Base-by-base conservation (phyloP, 805 yeast species). In the Candida maesae region DNA sequence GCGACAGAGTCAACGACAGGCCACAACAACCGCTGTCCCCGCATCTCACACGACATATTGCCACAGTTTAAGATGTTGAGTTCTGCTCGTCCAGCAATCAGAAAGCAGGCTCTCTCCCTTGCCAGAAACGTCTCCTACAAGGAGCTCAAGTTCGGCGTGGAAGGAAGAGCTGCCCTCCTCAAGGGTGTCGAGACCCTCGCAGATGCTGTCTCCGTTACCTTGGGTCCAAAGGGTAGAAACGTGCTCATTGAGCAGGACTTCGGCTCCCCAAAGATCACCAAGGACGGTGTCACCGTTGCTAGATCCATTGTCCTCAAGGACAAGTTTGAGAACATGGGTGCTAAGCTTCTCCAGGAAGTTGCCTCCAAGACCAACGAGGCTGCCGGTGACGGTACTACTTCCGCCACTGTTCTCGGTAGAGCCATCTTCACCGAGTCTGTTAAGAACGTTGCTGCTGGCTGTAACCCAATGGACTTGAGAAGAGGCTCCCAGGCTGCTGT, bases 251-350 rank as follows among this genome's bases (percentile, higher is more conserved):
- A 91, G 72, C 99, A 91, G 72, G 85, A 88, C 49, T 93, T 86
- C 51, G 98, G 98, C 49, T 79, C 95, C 35, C 99, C 99, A 60
- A 91, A 93, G 76, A 93, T 91, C 76, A 91, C 99, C 71, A 91
- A 91, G 74, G 99, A 91, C 66, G 99, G 99, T 81, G 98, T 91
- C 42, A 91, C 99, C 34, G 98, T 91, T 49, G 99, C 99, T 52
- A 80, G 77, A 63, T 79, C 95, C 44, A 82, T 91, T 61, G 78
- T 80, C 36, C 73, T 91, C 58, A 73, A 88, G 66, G 95, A 93
- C 74, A 88, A 86, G 70, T 93, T 91, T 60, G 98, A 91, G 74
- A 93, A 93, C 73, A 75, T 91, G 76, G 99, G 99, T 50, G 98
- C 98, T 49, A 87, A 84, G 70, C 76, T 91, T 53, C 72, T 91